Base-by-base conservation (phyloP, 495 filamentous ascomycete species). In the Hypoxylon subgilvum region DNA sequence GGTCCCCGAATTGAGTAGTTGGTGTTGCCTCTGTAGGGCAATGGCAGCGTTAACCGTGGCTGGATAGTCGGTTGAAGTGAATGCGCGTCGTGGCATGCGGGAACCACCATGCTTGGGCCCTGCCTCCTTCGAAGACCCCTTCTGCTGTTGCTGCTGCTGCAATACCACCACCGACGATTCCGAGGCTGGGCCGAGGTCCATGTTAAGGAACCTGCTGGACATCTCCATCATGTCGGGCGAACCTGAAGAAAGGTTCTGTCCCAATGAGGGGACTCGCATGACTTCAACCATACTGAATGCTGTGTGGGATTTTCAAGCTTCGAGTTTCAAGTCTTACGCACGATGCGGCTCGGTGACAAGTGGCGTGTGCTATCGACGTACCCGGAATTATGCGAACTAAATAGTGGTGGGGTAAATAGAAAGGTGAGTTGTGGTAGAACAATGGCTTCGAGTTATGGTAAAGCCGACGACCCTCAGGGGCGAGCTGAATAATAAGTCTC, bases 151-250 rank as follows among this genome's bases (percentile, higher is more conserved):
- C 28, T 63, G 59, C 25, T 63, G 60, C 32, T 62, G 44, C 30
- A 53, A 45, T 18, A 17, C 34, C 42, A 50, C 23, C 48, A 43
- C 25, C 17, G 60, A 53, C 43, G 61, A 50, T 9, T 64, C 61
- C 44, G 61, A 64, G 27, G 49, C 52, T 38, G 61, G 61, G 12
- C 61, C 61, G 61, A 64, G 54, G n/a, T 64, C 61, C 38, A 64
- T 19, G 17, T 53, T 49, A 19, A 50, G 61, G 44, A 64, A 64
- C 16, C 61, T 52, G 44, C 38, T 58, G 38, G 60, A 53, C 40
- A 57, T 49, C n/a, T 64, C 61, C 61, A 64, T 64, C 61, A 64
- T 55, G 21, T 58, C 61, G 13, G 61, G 14, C 28, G 61, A 54
- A 14, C 59, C 42, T 23, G 52, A 21, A 16, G 59, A 57, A 32